Conservation (phyloP, 2,329 filamentous ascomycete species). For the Decorospora gaudefroyi region DNA sequence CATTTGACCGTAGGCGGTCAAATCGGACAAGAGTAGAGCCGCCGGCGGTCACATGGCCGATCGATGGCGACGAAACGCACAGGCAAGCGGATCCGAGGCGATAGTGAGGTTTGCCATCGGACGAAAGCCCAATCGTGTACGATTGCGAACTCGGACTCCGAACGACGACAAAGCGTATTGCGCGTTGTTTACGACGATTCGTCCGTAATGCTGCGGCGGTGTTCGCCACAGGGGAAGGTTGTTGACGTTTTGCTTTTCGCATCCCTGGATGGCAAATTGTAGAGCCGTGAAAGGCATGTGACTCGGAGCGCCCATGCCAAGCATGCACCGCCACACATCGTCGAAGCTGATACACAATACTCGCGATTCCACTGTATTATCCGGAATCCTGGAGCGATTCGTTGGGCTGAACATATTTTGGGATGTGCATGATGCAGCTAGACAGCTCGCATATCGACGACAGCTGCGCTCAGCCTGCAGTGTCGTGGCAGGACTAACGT, state of each 20-base stretch:
- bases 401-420: constrained; percentile 36
- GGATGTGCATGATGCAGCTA: constrained; percentile 40
- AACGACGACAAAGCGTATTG: constrained; percentile 10
- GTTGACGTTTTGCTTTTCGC: constrained; percentile 18
- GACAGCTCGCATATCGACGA: constrained; percentile 32
- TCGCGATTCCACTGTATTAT: constrained; percentile 18
- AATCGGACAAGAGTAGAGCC: constrained; percentile 10
- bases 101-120: constrained; percentile 13
- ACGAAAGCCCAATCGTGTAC: constrained; percentile 3
- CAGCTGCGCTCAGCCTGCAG: constrained; percentile 36
- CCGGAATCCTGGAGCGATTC: constrained; percentile 22
- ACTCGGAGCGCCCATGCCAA: constrained; percentile 24
- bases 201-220: constrained; percentile 27
- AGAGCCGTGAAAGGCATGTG: constrained; percentile 24
- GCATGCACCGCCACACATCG: constrained; percentile 42
- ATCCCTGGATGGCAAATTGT: constrained; percentile 21
- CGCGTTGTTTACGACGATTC: constrained; percentile 17
- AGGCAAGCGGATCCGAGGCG: constrained; percentile 14
- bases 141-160: constrained; percentile 11
- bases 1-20: constrained; percentile 7
- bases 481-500: constrained; percentile 43
- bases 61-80: constrained; percentile 9
- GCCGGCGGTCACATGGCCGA: constrained; percentile 16
- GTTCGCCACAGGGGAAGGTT: constrained; percentile 30
- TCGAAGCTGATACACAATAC: constrained; percentile 13